Base-by-base conservation (phyloP, 2,329 filamentous ascomycete species). In the Bipolaris gigantea region DNA sequence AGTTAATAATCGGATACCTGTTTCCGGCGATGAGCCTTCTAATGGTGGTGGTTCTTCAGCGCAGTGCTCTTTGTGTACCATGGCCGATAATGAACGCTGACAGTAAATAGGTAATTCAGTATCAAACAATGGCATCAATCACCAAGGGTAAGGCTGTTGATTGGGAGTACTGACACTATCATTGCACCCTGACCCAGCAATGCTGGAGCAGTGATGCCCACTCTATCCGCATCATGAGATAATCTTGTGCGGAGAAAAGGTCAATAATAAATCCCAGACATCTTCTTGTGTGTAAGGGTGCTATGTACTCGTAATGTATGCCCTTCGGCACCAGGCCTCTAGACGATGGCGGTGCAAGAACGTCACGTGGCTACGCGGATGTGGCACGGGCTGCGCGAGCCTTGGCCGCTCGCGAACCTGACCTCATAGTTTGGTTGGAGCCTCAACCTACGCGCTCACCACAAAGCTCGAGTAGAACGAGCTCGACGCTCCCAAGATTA, bases 311-410 rank as follows among this genome's bases (percentile, higher is more conserved):
- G 21, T 11, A 40, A 25, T 40, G 11, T 8, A 11, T 15, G 4
- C 2, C 33, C n/a, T 34, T 34, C 33, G 5, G 15, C n/a, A 34
- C 33, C 10, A 30, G 27, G 27, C 27, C 27, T 1, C 4, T 13
- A 30, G 19, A 34, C 33, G 8, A 40, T 40, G 21, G 13, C 19
- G 34, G 21, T 32, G 47, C 21, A 30, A 16, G 44, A 19, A 27
- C 38, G 35, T 59, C 56, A 59, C 53, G 53, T 59, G 54, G 25
- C 19, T 21, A 54, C 54, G 56, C 54, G 56, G 50, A 34, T 46
- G n/a, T 16, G 33, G 55, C 55, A 52, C 53, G 44, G 52, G 35
- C 38, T 18, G 16, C 47, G 33, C 40, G 32, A 44, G 11, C 38
- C 21, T 49, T 54, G 50, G 54, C 47, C 48, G 43, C 23, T 51